Conservation (phyloP, 2,329 filamentous ascomycete genomes). For the Hymenoscyphus fructigenus region DNA sequence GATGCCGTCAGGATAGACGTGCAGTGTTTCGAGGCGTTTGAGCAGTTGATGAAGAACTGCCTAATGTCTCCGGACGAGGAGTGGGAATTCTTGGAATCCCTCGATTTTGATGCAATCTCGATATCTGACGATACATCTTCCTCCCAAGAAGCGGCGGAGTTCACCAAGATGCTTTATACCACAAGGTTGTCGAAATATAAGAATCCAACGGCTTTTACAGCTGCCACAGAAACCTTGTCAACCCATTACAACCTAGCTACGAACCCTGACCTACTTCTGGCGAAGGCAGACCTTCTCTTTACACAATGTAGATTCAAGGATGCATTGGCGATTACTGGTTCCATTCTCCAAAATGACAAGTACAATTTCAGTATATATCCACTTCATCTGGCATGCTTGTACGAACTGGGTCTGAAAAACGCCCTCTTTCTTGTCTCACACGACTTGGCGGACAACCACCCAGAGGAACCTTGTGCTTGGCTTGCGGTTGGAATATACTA, state of each 20-base stretch:
- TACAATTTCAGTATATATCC: slow-evolving; percentile 90
- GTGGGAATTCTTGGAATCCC: slow-evolving; percentile 67
- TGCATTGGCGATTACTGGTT: slow-evolving; percentile 78
- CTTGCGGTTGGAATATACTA: slow-evolving; percentile 96
- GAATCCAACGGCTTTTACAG: slow-evolving; percentile 77
- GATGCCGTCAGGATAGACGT: slow-evolving; percentile 95
- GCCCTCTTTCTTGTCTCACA: slow-evolving; percentile 89
- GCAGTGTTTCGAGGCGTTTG: slow-evolving; percentile 97
- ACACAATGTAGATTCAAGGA: slow-evolving; percentile 93
- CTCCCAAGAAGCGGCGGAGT: slow-evolving; percentile 85
- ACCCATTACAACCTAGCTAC: slow-evolving; percentile 86
- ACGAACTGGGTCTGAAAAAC: slow-evolving; percentile 84
- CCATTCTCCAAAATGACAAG: slow-evolving; percentile 78
- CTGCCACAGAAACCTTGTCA: slow-evolving; percentile 84
- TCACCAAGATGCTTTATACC: slow-evolving; percentile 94
- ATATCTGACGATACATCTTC: slow-evolving; percentile 63
- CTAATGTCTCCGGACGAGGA: slow-evolving; percentile 77
- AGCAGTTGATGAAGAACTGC: slow-evolving; percentile 95
- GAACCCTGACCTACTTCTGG: slow-evolving; percentile 88
- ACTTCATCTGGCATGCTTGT: slow-evolving; percentile 85
- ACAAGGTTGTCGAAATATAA: slow-evolving; percentile 94
- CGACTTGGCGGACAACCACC: slow-evolving; percentile 87
- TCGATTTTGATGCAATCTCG: slow-evolving; percentile 84
- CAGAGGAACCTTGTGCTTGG: slow-evolving; percentile 88
- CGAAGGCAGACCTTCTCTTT: slow-evolving; percentile 86